Conservation (phyloP, 164 flowering plant species). For the Cinnamomum micranthum region DNA sequence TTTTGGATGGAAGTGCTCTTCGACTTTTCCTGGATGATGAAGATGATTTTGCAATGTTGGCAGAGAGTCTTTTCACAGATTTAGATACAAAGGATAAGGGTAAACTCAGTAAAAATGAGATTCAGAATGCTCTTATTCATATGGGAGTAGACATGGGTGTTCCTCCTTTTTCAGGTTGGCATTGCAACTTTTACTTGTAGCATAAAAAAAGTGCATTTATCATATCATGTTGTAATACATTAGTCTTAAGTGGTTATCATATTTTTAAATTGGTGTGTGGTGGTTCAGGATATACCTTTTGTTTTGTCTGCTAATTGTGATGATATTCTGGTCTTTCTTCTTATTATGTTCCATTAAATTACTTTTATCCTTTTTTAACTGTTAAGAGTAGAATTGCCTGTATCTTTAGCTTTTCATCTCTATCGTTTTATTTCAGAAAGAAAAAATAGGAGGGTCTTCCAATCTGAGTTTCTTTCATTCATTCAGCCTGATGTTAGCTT, state of each 20-base stretch:
- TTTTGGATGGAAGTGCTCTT: constrained; percentile 58
- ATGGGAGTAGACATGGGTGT: constrained; percentile 79
- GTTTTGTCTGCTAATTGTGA: not conserved
- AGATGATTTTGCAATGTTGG: constrained; percentile 85
- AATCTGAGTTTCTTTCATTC: too few species aligned
- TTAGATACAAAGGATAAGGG: constrained; percentile 68
- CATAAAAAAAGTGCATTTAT: not conserved
- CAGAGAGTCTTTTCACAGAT: constrained; percentile 74
- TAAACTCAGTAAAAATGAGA: constrained; percentile 52
- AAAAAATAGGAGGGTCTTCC: too few species aligned
- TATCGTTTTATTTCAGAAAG: too few species aligned
- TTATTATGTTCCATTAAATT: not conserved
- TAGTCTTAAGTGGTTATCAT: not conserved
- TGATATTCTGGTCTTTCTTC: not conserved
- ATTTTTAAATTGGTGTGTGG: not conserved
- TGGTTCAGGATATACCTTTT: not conserved
- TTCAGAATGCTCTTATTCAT: constrained; percentile 47
- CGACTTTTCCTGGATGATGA: constrained; percentile 61
- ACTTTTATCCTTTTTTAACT: too few species aligned
- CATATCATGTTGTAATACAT: not conserved
- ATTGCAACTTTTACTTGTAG: not conserved
- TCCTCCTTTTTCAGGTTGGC: constrained; percentile 65
- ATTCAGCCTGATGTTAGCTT: too few species aligned
- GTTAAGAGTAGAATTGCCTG: too few species aligned
- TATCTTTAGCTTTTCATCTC: too few species aligned